Base-by-base conservation (phyloP, 2,329 filamentous ascomycete species). In the Colletotrichum sp. region DNA sequence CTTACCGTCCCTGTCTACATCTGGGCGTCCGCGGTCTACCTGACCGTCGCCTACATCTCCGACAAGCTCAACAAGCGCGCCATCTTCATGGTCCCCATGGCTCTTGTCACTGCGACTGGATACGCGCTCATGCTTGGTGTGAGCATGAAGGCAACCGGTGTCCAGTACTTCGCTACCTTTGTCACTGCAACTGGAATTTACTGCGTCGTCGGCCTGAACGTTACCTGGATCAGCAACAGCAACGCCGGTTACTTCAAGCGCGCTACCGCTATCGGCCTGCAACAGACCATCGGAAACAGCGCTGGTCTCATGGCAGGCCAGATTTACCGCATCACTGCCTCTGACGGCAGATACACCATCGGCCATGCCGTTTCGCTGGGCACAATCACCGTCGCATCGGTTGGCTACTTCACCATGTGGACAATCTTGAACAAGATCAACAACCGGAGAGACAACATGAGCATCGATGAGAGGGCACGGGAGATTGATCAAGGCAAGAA, bases 1-100 rank as follows among this genome's bases (percentile, higher is more conserved):
- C 81, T 91, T n/a, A 90, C 88, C 1, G 87, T 91, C 2, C 89
- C 89, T 0, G 87, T 90, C 11, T 91, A 89, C 75, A 78, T 89
- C n/a, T 85, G 86, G 75, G 88, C 87, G 1, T 87, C 85, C 0
- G 74, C 85, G 6, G 78, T 80, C 24, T 90, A 88, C 75, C 79
- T 90, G 4, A 72, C 76, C 0, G 75, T 87, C 1, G 86, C 88
- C 1, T 86, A 80, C 61, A 75, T 85, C 24, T 88, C 87, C 1
- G 89, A 90, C 77, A 81, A 82, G 18, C 79, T 82, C 29, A 78
- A 78, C 34, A 70, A 80, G 27, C 80, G 83, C 9, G 80, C 78
- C 76, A 3, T 80, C 79, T 83, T 93, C 94, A 72, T 74, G 69
- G 64, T 73, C 6, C 69, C 69, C 1, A 72, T 72, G 69, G 72